These are phyloP conservation scores for Botrytis byssoidea DNA, from an alignment of 2,329 filamentous ascomycete genomes.

Conservation along the genomic window DNA sequence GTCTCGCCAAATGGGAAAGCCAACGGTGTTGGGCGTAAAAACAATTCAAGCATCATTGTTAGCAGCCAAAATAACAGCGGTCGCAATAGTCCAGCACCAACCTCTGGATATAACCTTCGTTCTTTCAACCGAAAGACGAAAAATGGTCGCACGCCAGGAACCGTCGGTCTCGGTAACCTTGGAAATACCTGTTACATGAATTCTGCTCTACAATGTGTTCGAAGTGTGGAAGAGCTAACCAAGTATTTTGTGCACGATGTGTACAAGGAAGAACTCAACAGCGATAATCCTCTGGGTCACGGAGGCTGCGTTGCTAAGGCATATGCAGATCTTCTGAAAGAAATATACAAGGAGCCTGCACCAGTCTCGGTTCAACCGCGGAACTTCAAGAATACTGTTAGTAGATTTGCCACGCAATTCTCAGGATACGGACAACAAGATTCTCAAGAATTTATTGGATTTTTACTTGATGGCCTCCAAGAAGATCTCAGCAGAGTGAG, in stretches of 20 bases:
- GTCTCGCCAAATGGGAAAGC: conserved; percentile 27
- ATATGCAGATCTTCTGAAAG: conserved; percentile 72
- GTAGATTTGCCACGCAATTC: conserved; percentile 78
- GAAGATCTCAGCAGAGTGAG: conserved; percentile 92
- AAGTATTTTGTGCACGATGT: conserved; percentile 80
- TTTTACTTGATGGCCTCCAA: conserved; percentile 88
- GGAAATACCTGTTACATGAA: conserved; percentile 99
- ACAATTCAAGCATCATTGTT: conserved; percentile 25
- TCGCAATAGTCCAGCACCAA: conserved; percentile 64
- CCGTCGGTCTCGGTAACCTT: conserved; percentile 81
- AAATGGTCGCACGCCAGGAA: conserved; percentile 69
- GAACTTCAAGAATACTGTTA: conserved; percentile 79
- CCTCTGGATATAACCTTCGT: conserved; percentile 66
- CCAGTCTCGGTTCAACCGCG: conserved; percentile 71
- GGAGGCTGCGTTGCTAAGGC: conserved; percentile 82
- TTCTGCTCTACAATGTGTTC: conserved; percentile 89
- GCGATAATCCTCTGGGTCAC: conserved; percentile 80
- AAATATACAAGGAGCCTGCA: conserved; percentile 71
- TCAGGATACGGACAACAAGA: conserved; percentile 96
- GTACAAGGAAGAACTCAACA: conserved; percentile 79
- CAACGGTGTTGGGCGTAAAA: conserved; percentile 28
- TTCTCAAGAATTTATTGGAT: conserved; percentile 94
- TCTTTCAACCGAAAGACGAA: conserved; percentile 54
- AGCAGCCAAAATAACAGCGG: conserved; percentile 56
- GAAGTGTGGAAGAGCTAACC: conserved; percentile 89